phyloP scores from a whole-genome alignment of 2,329 filamentous ascomycete genomes.

The Alternaria ventricosa region DNA sequence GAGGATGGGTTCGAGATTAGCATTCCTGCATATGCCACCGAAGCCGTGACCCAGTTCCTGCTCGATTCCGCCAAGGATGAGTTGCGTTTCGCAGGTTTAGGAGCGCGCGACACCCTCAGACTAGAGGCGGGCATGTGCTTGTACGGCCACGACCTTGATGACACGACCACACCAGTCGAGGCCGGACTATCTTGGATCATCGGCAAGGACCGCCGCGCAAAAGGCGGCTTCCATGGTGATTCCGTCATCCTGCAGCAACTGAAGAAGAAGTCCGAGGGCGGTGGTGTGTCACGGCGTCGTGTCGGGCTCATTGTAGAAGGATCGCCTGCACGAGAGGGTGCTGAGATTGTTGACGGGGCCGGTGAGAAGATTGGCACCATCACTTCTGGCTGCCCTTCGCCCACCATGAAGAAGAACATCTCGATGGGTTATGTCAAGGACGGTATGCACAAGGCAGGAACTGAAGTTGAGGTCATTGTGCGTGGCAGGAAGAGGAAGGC shows the following conservation, averaged over 20 bases:
- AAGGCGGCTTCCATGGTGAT: constrained; percentile 83
- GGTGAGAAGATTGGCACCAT: constrained; percentile 76
- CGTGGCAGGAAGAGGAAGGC: constrained; percentile 78
- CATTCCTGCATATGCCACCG: constrained; percentile 71
- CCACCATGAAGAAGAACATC: constrained; percentile 86
- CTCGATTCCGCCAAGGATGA: constrained; percentile 67
- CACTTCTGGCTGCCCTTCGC: constrained; percentile 90
- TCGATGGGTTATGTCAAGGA: constrained; percentile 92
- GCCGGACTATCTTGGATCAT: constrained; percentile 80
- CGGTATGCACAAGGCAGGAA: constrained; percentile 82
- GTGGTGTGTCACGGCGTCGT: constrained; percentile 73
- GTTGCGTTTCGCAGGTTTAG: constrained; percentile 83
- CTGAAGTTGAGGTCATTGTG: constrained; percentile 78
- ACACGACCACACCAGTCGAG: constrained; percentile 72
- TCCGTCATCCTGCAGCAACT: constrained; percentile 80
- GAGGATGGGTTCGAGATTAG: constrained; percentile 99
- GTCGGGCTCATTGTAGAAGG: constrained; percentile 84
- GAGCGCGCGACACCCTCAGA: constrained; percentile 87
- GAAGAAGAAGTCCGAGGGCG: constrained; percentile 74
- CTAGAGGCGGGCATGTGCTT: constrained; percentile 98
- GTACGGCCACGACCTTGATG: constrained; percentile 98
- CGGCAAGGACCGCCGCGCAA: constrained; percentile 73
- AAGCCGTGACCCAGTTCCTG: constrained; percentile 71
- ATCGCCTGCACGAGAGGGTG: constrained; percentile 88
- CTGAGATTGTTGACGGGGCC: constrained; percentile 72